Conservation (phyloP, 306 rosid species). For the Astragalus glycyphyllos region DNA sequence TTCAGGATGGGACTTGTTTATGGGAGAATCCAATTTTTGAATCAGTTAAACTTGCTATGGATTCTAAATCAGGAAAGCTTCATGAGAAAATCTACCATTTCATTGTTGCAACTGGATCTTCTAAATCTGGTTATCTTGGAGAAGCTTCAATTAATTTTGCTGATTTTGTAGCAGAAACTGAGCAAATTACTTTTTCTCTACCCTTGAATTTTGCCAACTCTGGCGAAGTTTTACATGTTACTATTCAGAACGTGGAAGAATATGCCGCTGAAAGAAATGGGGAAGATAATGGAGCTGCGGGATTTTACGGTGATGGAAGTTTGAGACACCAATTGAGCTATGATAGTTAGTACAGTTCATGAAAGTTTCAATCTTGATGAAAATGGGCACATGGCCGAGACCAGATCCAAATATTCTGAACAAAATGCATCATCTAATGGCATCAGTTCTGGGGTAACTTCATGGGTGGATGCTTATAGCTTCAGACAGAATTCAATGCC, state of each 20-base stretch:
- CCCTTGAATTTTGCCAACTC: slow-evolving; percentile 98
- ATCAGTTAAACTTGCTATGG: slow-evolving; percentile 75
- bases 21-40: slow-evolving; percentile 96
- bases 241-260: slow-evolving; percentile 82
- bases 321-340: slow-evolving; percentile 63
- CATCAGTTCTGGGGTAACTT: slow-evolving; percentile 46
- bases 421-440: slow-evolving; percentile 54
- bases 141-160: slow-evolving; percentile 94
- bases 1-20: slow-evolving; percentile 79
- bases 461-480: slow-evolving; percentile 52
- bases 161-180: slow-evolving; percentile 75
- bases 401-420: slow-evolving; percentile 50
- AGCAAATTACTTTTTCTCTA: slow-evolving; percentile 79
- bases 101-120: slow-evolving; percentile 90
- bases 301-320: slow-evolving; percentile 58
- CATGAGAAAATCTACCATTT: slow-evolving; percentile 94
- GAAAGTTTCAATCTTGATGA: slow-evolving; percentile 64
- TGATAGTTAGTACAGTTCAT: slow-evolving; percentile 64
- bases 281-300: slow-evolving; percentile 64
- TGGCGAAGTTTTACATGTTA: slow-evolving; percentile 87
- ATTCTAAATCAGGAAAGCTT: slow-evolving; percentile 77
- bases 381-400: slow-evolving; percentile 38
- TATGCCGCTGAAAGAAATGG: slow-evolving; percentile 68
- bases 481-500: slow-evolving; percentile 53
- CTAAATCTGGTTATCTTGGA: slow-evolving; percentile 93